phyloP scores from a whole-genome alignment of 1,139 yeast species.

The Magnusiomyces ingens region DNA sequence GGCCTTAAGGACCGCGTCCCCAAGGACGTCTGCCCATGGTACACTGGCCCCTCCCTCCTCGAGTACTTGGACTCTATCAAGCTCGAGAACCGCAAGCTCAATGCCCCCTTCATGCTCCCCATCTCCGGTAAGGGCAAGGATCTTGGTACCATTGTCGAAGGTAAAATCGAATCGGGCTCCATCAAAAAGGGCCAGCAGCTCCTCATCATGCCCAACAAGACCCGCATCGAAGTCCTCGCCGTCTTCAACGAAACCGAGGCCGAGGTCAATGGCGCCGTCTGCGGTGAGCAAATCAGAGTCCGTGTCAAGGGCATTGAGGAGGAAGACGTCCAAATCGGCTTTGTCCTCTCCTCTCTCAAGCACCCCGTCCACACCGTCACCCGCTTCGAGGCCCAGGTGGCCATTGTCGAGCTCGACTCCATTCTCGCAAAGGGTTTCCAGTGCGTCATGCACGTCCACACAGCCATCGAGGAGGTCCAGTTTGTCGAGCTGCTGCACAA shows the following conservation, averaged over 20 bases:
- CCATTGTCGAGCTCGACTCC: slow-evolving; percentile 91
- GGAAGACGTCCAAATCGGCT: slow-evolving; percentile 89
- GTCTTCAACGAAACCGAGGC: slow-evolving; percentile 93
- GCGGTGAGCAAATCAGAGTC: slow-evolving; percentile 96
- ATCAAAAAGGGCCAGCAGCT: slow-evolving; percentile 71
- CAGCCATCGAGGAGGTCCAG: slow-evolving; percentile 93
- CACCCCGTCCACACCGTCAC: slow-evolving; percentile 90
- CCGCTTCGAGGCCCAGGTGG: slow-evolving; percentile 90
- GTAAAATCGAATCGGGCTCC: slow-evolving; percentile 95
- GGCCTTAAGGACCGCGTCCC: slow-evolving; percentile 85
- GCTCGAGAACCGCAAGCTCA: slow-evolving; percentile 75
- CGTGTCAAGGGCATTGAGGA: slow-evolving; percentile 94
- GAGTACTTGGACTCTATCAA: slow-evolving; percentile 83
- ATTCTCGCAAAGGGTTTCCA: slow-evolving; percentile 92
- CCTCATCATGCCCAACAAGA: slow-evolving; percentile 87
- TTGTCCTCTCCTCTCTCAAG: slow-evolving; percentile 76
- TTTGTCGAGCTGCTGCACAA: slow-evolving; percentile 81
- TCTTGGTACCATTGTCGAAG: slow-evolving; percentile 95
- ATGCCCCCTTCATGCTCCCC: slow-evolving; percentile 97
- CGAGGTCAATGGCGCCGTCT: slow-evolving; percentile 81
- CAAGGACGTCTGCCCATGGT: slow-evolving; percentile 79
- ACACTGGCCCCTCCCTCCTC: slow-evolving; percentile 82
- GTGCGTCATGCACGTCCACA: slow-evolving; percentile 98
- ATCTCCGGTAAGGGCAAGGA: slow-evolving; percentile 91
- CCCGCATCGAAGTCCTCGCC: slow-evolving; percentile 72